Base-by-base conservation (phyloP, 228 moss, liverwort and hornwort genomes). In the Sphagnum fallax region DNA sequence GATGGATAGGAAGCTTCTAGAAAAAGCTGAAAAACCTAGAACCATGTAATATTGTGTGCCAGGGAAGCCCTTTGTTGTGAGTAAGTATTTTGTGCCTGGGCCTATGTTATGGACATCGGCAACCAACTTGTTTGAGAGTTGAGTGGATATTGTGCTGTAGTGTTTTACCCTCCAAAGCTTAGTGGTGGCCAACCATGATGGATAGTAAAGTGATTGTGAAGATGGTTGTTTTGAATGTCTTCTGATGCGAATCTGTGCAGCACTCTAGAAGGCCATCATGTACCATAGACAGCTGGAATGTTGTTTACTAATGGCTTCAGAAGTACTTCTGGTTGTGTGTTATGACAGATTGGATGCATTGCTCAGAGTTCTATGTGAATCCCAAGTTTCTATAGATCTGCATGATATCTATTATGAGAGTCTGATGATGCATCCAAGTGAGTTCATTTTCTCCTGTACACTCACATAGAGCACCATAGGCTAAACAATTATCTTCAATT, bases 341-440 rank as follows among this genome's bases (percentile, higher is more conserved):
- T 5, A 4, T 57, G 48, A 76, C 84, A 93, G 93, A 74, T 84
- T 75, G 53, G 64, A 78, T 49, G 72, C 69, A 18, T 90, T 81
- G 82, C 70, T 95, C 13, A 69, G 73, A 68, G 64, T 77, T 55
- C 81, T 95, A 64, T 77, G 78, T 53, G 69, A 76, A 64, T 52
- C 78, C 66, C 85, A 79, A 70, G 78, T 74, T 51, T 70, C 73
- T 13, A 52, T 92, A 6, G 75, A 75, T 47, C 72, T 92, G 69
- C 90, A 87, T 75, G 90, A 90, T 13, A 71, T 95, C 66, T 92
- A 92, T 73, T 90, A 87, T 67, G 92, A 95, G 76, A 89, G 63
- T 67, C 69, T 79, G 12, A 16, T 63, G 4, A 65, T 78, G 51
- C 70, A 87, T 65, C 74, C 73, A 52, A 77, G 92, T 92, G 84